Evolutionary conservation across 2,329 filamentous ascomycete genomes (phyloP), one percentile per base, ranked within the genome.

Genomic region (Tolypocladium ovalisporum): DNA sequence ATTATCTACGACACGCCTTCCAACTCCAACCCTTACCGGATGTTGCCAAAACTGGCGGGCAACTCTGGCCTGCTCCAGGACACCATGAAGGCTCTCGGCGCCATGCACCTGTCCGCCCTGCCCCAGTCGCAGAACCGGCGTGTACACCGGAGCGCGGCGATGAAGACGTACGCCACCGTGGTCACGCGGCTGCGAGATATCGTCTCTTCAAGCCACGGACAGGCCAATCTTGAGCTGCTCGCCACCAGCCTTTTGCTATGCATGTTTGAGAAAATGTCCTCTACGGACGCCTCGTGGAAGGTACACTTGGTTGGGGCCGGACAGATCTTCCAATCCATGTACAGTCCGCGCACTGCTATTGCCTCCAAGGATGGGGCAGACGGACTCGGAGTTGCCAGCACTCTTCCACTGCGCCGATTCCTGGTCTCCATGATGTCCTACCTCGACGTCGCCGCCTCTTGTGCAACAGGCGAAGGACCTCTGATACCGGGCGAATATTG

Each of bases 41-140:
- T 60, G 78, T 56, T 63, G 24, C 61, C 60, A 40, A 68, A 71
- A n/a, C 70, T 81, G 56, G 69, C 79, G 27, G 78, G 76, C 12
- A 72, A 74, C 55, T 69, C 81, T 19, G 74, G 67, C 7, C 65
- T 68, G 2, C 69, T 70, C 8, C 69, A 72, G 64, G 64, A 65
- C 22, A 67, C 70, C 19, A 73, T 74, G 71, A 67, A 72, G 57
- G 71, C 71, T 22, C 60, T 74, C 32, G 71, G 71, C 12, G 71
- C 71, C 34, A 66, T 74, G 56, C 71, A 74, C 58, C 63, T 73
- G n/a, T 69, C 71, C n/a, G 72, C 71, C 42, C 70, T 71, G 1
- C 69, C 71, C 1, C 57, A 59, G 2, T 66, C 67, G 1, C 62
- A 63, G 17, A 62, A 71, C 47, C 68, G 67, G 37, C 67, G 66